phyloP scores from a whole-genome alignment of 345 rosid genomes.

The Brassica juncea region DNA sequence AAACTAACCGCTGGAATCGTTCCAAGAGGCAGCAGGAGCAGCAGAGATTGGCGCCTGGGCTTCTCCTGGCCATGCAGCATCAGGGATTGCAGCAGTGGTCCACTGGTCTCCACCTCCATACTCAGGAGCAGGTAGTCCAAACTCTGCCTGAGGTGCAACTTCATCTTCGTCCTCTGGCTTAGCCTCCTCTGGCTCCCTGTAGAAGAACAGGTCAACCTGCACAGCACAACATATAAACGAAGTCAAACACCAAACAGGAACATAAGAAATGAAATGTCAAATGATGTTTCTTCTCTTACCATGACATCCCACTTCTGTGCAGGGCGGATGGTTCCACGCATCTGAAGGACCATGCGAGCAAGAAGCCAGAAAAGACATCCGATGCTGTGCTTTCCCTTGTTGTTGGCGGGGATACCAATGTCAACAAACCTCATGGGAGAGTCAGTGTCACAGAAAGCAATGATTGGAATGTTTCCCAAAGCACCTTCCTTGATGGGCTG shows the following conservation, averaged over 20 bases:
- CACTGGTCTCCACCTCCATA: slow-evolving; percentile 59
- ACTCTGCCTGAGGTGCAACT: slow-evolving; percentile 33
- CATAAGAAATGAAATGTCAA: background rate
- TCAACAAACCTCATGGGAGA: slow-evolving; percentile 93
- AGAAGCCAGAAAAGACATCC: slow-evolving; percentile 95
- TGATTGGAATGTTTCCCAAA: slow-evolving; percentile 91
- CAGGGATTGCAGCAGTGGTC: slow-evolving; percentile 50
- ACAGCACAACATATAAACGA: background rate
- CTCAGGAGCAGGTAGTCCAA: slow-evolving; percentile 48
- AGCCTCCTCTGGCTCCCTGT: slow-evolving; percentile 78
- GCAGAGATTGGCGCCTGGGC: slow-evolving; percentile 58
- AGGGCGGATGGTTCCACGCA: slow-evolving; percentile 90
- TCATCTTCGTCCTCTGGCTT: slow-evolving; percentile 64
- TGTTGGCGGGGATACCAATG: slow-evolving; percentile 92
- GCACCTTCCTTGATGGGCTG: slow-evolving; percentile 99
- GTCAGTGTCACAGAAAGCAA: slow-evolving; percentile 95
- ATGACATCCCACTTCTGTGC: slow-evolving; percentile 83
- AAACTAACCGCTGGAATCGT: slow-evolving; percentile 44
- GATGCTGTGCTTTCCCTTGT: slow-evolving; percentile 95
- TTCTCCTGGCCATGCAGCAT: slow-evolving; percentile 62
- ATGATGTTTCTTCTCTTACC: slow-evolving; percentile 46
- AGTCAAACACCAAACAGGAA: background rate
- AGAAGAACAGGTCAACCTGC: slow-evolving; percentile 77
- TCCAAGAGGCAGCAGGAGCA: slow-evolving; percentile 47
- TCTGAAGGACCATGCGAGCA: slow-evolving; percentile 94